Evolutionary conservation across 345 rosid genomes (phyloP).

Genomic region (Gossypium longicalyx): DNA sequence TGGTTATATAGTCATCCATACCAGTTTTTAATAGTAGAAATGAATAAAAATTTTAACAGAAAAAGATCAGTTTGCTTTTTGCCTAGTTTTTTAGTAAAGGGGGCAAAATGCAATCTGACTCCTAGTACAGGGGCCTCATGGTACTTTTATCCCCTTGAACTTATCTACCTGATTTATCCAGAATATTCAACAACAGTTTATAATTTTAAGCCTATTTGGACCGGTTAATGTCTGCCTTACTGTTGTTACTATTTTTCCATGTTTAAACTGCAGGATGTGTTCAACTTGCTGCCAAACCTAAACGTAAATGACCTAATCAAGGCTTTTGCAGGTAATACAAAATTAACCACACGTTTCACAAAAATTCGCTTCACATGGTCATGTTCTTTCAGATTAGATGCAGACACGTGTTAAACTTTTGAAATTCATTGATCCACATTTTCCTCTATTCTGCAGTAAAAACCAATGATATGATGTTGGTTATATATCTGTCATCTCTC

Average conservation of each 20-base stretch:
- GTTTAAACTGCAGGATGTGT: conserved; percentile 60
- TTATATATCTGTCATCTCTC: conserved; percentile 63
- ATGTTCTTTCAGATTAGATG: not conserved
- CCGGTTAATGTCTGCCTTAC: not conserved
- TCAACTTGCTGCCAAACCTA: conserved; percentile 84
- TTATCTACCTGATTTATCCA: not conserved
- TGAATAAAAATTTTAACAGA: too few species aligned
- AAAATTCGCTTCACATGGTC: not conserved
- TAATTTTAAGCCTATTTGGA: not conserved
- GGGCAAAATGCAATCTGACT: too few species aligned
- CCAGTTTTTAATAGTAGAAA: too few species aligned
- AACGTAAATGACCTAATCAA: conserved; percentile 58
- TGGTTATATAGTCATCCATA: too few species aligned
- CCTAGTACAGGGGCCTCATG: too few species aligned
- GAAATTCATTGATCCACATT: not conserved
- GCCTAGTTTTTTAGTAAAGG: too few species aligned
- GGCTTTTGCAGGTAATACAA: conserved; percentile 67
- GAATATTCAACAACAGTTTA: not conserved
- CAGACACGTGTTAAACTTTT: not conserved
- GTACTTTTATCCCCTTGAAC: not conserved
- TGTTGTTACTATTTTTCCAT: not conserved
- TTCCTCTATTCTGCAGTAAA: conserved; percentile 36
- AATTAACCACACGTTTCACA: not conserved
- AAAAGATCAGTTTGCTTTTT: too few species aligned
- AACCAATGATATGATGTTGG: conserved; percentile 82